Base-by-base conservation (phyloP, 2,329 filamentous ascomycete genomes). In the Boeremia exigua region DNA sequence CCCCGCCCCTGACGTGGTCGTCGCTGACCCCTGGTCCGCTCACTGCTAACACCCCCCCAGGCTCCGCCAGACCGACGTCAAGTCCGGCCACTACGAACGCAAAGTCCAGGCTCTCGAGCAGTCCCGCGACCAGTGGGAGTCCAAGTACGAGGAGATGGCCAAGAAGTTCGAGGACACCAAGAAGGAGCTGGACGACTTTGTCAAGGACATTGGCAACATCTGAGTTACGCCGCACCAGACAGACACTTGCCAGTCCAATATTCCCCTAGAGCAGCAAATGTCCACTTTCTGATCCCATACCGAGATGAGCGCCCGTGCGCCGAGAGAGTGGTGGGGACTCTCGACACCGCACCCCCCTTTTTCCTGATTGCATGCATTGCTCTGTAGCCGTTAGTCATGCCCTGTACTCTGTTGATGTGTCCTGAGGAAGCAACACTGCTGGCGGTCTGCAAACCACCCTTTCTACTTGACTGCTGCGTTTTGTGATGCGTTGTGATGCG, bases 61-160 rank as follows among this genome's bases (percentile, higher is more conserved):
- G 83, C 91, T 98, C 75, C 93, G 95, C 78, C 93, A 96, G 83
- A 97, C 95, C 81, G 95, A 99, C 78, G 92, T 98, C 82, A 98
- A 98, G 86, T 93, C 94, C 74, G 95, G 94, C 72, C 94, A 99
- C 84, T 98, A 94, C 81, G 95, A 99, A 84, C 95, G 95, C 81
- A 98, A 98, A 85, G 95, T 98, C 69, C 92, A 97, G 80, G 94
- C 95, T 72, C 88, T 97, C 74, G 95, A 99, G 82, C 84, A 86
- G 74, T 87, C 93, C 77, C 90, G 91, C 72, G 92, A 97, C 80
- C 87, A 93, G 79, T 97, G 93, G 93, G 95, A 98, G 84, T 77
- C 84, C 79, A 98, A 99, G 84, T 98, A 96, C 82, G 95, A 98
- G 82, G 94, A 98, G 79, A 96, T 96, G 89, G 79, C 88, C 70